Evolutionary conservation across 2,329 filamentous ascomycete species (phyloP).

Genomic region (Eurotiales sp.): DNA sequence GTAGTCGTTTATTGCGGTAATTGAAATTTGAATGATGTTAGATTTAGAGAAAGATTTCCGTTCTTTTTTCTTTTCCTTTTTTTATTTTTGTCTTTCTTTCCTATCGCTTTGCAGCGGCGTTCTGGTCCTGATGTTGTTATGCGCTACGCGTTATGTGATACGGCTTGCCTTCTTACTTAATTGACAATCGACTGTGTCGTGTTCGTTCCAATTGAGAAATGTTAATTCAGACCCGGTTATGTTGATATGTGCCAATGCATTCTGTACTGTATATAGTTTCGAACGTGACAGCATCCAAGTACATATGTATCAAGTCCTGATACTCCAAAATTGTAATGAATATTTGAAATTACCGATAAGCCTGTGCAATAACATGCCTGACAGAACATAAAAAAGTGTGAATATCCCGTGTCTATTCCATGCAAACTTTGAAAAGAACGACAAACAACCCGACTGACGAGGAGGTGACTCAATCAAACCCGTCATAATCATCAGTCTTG

Average conservation of each 20-base stretch:
- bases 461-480: not conserved
- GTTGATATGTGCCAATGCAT: not conserved
- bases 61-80: not conserved
- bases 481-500: slow-evolving; percentile 13
- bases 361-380: no score
- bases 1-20: slow-evolving; percentile 12
- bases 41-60: not conserved
- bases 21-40: not conserved
- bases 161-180: not conserved
- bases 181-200: no score
- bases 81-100: not conserved
- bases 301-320: not conserved
- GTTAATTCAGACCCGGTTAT: not conserved
- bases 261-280: not conserved
- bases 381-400: not conserved
- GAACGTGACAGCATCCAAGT: no score
- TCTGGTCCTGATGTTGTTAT: not conserved
- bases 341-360: no score
- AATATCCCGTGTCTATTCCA: not conserved
- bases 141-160: slow-evolving; percentile 6
- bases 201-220: not conserved
- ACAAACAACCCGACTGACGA: not conserved
- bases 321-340: not conserved
- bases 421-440: not conserved
- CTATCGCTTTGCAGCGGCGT: not conserved